These are phyloP conservation scores for Cercospora berteroae DNA, from an alignment of 2,329 filamentous ascomycete species.

Conservation along the genomic window DNA sequence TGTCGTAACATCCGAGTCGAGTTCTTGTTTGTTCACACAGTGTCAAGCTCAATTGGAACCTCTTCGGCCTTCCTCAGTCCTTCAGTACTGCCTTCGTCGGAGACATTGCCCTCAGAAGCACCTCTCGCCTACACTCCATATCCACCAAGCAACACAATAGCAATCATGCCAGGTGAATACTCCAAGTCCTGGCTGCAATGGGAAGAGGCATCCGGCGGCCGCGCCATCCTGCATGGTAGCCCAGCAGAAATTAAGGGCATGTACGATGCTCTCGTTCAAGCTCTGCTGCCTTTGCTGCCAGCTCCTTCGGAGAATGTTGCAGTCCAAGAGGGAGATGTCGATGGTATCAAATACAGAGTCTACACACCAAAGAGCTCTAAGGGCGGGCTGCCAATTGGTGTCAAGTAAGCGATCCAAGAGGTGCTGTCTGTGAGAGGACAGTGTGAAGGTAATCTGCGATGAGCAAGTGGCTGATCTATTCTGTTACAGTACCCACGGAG, in stretches of 20 bases:
- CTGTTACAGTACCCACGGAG: conserved; percentile 23
- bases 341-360: conserved; percentile 26
- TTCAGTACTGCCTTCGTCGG: background rate
- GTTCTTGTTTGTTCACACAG: background rate
- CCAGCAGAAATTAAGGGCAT: conserved; percentile 27
- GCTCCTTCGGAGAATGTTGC: conserved; percentile 25
- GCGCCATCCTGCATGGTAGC: conserved; percentile 25
- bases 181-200: conserved; percentile 27
- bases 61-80: background rate
- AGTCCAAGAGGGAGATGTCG: conserved; percentile 26
- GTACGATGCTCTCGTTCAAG: conserved; percentile 22
- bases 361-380: conserved; percentile 26
- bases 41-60: background rate
- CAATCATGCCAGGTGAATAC: conserved; percentile 22
- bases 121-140: no score
- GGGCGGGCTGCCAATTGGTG: conserved; percentile 23
- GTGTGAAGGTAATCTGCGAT: background rate
- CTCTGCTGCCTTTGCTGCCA: conserved; percentile 23
- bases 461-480: background rate
- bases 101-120: background rate
- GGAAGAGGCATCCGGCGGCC: conserved; percentile 26
- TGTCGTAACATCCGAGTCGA: background rate
- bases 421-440: background rate
- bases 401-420: conserved; percentile 6
- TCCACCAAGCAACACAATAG: background rate